These are phyloP conservation scores for Berkeleyomyces rouxiae DNA, from an alignment of 2,329 filamentous ascomycete species.

Conservation along the genomic window DNA sequence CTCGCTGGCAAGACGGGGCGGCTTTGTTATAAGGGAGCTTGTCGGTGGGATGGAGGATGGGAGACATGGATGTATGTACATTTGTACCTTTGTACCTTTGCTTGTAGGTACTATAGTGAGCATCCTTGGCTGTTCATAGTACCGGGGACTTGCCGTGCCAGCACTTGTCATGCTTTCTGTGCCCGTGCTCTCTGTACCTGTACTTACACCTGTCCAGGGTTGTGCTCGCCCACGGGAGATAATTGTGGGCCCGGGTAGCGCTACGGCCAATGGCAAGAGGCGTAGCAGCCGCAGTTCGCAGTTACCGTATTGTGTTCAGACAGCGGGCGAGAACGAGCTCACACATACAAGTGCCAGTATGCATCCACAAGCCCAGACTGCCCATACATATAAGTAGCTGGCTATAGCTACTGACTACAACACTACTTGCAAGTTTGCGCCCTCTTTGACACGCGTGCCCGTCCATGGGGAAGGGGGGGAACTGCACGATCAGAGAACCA, in stretches of 20 bases:
- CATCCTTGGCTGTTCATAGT: background rate
- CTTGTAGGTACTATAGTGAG: background rate
- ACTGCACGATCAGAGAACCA: no score
- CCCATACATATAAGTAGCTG: no score
- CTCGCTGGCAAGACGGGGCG: background rate
- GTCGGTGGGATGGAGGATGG: no score
- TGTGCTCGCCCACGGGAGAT: background rate
- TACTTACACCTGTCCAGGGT: no score
- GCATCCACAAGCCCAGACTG: no score
- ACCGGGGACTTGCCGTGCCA: background rate
- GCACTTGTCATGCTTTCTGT: no score
- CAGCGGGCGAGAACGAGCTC: background rate
- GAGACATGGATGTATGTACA: background rate
- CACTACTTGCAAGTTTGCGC: no score
- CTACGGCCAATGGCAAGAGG: background rate
- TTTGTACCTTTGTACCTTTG: background rate
- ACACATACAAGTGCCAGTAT: background rate
- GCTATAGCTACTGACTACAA: no score
- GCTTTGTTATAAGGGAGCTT: background rate
- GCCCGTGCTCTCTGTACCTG: no score
- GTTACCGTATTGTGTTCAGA: background rate
- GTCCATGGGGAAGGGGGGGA: no score
- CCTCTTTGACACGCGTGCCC: no score
- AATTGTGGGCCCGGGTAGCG: background rate
- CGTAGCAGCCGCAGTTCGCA: background rate